These are phyloP conservation scores for Phycomyces nitens DNA, from an alignment of 192 early-diverging fungal genomes.

Conservation along the genomic window DNA sequence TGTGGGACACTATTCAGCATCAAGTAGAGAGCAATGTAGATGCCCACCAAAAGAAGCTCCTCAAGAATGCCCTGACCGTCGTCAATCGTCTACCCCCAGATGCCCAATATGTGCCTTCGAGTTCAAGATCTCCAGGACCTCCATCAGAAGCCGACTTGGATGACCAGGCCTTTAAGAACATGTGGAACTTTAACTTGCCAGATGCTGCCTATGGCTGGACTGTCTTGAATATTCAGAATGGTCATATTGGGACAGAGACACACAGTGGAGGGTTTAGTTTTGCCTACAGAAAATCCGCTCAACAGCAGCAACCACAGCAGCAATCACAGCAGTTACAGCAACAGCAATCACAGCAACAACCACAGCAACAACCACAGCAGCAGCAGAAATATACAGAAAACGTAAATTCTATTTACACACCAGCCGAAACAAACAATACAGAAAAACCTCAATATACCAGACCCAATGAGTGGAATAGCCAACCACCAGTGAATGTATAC, in stretches of 20 bases:
- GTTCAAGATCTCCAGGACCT: background rate
- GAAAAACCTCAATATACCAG: background rate
- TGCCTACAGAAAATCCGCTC: conserved; percentile 39
- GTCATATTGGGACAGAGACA: conserved; percentile 50
- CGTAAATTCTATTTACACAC: background rate
- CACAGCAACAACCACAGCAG: too few species aligned
- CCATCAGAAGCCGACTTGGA: conserved; percentile 27
- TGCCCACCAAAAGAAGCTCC: conserved; percentile 41
- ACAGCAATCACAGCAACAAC: too few species aligned
- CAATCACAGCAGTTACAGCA: background rate
- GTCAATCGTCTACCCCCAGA: conserved; percentile 48
- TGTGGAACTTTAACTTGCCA: conserved; percentile 61
- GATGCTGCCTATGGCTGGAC: conserved; percentile 52
- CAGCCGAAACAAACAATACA: conserved; percentile 21
- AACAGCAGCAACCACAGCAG: conserved; percentile 1
- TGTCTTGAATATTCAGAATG: conserved; percentile 46
- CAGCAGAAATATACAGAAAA: too few species aligned
- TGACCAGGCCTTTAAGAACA: conserved; percentile 55
- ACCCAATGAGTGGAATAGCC: background rate
- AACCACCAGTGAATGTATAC: too few species aligned
- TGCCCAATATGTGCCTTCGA: too few species aligned
- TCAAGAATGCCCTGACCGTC: conserved; percentile 50
- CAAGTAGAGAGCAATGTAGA: conserved; percentile 52
- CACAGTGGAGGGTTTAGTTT: conserved; percentile 59
- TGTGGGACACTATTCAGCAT: conserved; percentile 51